A percentile compares a stretch with the other conserved stretches of the same genome.
Evolutionary conservation across 2,329 filamentous ascomycete genomes (phyloP).

Genomic region (Beauveria bassiana): DNA sequence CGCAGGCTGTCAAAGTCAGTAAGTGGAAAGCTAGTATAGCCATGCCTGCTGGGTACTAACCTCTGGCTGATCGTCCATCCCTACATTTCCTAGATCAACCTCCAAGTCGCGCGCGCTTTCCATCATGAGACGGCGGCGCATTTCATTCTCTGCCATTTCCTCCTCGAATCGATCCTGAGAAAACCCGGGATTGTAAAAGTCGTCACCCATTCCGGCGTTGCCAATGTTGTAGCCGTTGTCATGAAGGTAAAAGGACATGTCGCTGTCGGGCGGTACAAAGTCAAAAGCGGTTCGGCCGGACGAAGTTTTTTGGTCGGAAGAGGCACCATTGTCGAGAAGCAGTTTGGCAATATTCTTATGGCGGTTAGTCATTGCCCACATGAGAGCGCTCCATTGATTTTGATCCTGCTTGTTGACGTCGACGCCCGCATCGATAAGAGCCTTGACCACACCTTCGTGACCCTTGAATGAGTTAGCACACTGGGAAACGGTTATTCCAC

Average conservation of each 20-base stretch:
- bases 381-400: slow-evolving; percentile 94
- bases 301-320: slow-evolving; percentile 91
- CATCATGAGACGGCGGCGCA: slow-evolving; percentile 98
- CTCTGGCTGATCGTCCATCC: slow-evolving; percentile 92
- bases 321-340: slow-evolving; percentile 85
- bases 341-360: slow-evolving; percentile 95
- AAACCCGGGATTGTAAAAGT: slow-evolving; percentile 91
- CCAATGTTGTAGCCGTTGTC: slow-evolving; percentile 90
- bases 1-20: slow-evolving; percentile 40
- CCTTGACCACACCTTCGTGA: slow-evolving; percentile 79
- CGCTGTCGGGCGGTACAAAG: slow-evolving; percentile 90
- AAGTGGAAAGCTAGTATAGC: neutral
- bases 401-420: slow-evolving; percentile 89
- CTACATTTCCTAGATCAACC: slow-evolving; percentile 90
- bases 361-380: slow-evolving; percentile 99
- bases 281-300: slow-evolving; percentile 91
- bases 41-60: slow-evolving; percentile 36
- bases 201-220: slow-evolving; percentile 69
- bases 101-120: slow-evolving; percentile 95
- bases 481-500: neutral
- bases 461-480: slow-evolving; percentile 44
- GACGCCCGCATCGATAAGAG: slow-evolving; percentile 76
- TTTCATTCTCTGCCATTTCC: slow-evolving; percentile 92
- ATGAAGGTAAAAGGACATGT: slow-evolving; percentile 92
- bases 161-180: slow-evolving; percentile 93